These are phyloP conservation scores for Citrullus mucosospermus DNA, from an alignment of 306 rosid genomes.

Conservation along the genomic window DNA sequence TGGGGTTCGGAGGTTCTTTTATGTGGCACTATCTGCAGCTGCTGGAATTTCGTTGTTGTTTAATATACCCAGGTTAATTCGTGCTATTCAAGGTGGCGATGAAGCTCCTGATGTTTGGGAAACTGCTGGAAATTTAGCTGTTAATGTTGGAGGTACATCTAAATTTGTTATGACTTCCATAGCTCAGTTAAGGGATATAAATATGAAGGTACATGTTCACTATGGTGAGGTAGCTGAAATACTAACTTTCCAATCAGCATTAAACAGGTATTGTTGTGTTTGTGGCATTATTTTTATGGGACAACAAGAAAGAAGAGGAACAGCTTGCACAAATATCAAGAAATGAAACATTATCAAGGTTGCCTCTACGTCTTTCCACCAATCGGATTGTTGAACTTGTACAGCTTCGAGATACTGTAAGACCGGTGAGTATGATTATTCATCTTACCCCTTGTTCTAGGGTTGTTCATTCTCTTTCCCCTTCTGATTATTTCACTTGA, in stretches of 20 bases:
- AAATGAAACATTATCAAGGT: constrained; percentile 72
- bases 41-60: constrained; percentile 80
- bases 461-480: neutral
- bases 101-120: constrained; percentile 74
- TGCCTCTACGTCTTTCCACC: constrained; percentile 94
- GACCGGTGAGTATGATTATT: constrained; percentile 59
- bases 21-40: constrained; percentile 66
- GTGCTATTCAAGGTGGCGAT: constrained; percentile 64
- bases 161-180: constrained; percentile 1
- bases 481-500: neutral
- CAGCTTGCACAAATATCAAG: constrained; percentile 80
- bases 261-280: constrained; percentile 67
- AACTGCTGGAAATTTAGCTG: constrained; percentile 82
- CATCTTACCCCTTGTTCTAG: neutral
- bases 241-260: constrained; percentile 58
- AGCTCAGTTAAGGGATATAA: neutral
- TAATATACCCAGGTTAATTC: constrained; percentile 57
- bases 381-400: constrained; percentile 93
- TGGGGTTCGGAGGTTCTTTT: constrained; percentile 84
- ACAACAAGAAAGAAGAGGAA: constrained; percentile 90
- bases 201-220: neutral
- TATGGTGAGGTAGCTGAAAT: constrained; percentile 1
- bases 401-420: constrained; percentile 81
- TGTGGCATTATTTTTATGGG: constrained; percentile 86
- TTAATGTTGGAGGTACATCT: constrained; percentile 76